These are phyloP conservation scores for Prinsepia uniflora DNA, from an alignment of 306 rosid genomes.

Conservation along the genomic window DNA sequence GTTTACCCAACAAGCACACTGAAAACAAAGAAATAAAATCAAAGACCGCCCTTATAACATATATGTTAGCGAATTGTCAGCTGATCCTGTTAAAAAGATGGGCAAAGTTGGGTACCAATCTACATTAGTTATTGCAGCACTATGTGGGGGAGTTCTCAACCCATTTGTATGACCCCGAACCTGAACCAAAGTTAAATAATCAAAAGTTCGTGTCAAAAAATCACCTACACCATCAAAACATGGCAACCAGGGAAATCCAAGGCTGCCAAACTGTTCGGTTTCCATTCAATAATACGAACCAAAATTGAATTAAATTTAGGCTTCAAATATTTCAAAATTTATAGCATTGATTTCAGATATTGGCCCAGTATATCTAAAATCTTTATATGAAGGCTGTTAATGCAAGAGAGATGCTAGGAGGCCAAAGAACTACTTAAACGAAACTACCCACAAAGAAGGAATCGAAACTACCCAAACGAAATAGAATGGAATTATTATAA, in stretches of 20 bases:
- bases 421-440: no score
- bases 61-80: conserved; percentile 86
- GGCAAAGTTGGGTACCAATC: conserved; percentile 97
- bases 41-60: conserved; percentile 31
- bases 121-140: conserved; percentile 73
- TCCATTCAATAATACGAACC: background rate
- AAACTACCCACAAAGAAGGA: no score
- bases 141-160: conserved; percentile 77
- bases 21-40: conserved; percentile 16
- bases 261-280: conserved; percentile 2
- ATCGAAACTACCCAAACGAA: no score
- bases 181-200: conserved; percentile 36
- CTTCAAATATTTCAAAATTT: no score
- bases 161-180: conserved; percentile 62
- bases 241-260: conserved; percentile 8
- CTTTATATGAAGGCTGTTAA: no score
- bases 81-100: conserved; percentile 86
- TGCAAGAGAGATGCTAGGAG: no score
- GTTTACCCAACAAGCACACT: background rate
- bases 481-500: no score
- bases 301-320: no score
- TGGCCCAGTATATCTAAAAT: no score
- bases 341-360: no score
- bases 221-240: background rate
- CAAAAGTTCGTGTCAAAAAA: conserved; percentile 1